Evolutionary conservation across 2,329 filamentous ascomycete genomes (phyloP), one percentile per base, ranked within the genome.

Genomic region (Xylariaceae sp.): DNA sequence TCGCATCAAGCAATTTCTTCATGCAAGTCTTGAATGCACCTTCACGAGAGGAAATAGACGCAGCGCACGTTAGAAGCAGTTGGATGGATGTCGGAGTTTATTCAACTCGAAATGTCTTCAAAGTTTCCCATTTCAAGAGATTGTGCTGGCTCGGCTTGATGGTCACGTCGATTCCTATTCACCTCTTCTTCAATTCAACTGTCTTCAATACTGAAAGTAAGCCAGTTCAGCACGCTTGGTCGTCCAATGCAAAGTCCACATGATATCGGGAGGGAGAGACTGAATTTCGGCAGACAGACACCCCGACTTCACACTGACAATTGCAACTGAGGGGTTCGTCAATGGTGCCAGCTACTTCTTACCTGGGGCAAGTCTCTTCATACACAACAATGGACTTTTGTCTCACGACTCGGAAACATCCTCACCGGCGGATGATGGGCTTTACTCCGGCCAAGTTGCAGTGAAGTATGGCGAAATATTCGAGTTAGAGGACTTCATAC

Each of bases 1-100:
- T 28, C 13, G 26, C 26, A 9, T 28, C 26, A 5, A 28, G 8
- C 7, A 37, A 30, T 17, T 32, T 36, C 28, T 41, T 36, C 19
- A 19, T 74, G 68, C 73, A 77, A 43, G 60, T 67, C 14, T 53
- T 78, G 9, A 64, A 57, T 9, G 64, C 71, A 1, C 73, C 74
- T 0, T 74, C 68, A 1, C 56, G 74, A 16, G 41, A 50, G 7
- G 70, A 76, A 28, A 52, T 76, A 9, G 66, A 77, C 33, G 47
- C 45, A 11, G 70, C 70, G 0, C 74, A 78, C 54, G 34, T 45
- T 0, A 46, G 51, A 32, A 53, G 59, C 2, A 55, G 48, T 12
- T 68, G 64, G 62, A 51, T 74, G 1, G 64, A 69, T 23, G 65
- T 73, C 31, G 69, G 73, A 0, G 50, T 70, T 2, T 54, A 63